Evolutionary conservation across 345 rosid species (phyloP).

Genomic region (Populus alba): DNA sequence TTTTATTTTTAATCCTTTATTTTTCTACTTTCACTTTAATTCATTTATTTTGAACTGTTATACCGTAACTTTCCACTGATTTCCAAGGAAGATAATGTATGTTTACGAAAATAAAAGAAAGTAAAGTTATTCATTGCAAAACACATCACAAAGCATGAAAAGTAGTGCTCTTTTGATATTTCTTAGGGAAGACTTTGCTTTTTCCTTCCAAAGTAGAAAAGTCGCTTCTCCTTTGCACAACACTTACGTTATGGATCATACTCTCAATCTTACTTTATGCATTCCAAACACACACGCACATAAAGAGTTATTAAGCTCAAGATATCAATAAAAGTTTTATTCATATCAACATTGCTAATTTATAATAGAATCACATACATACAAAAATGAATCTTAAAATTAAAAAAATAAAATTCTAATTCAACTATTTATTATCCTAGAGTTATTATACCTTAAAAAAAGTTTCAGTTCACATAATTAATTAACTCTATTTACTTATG

Average conservation of each 20-base stretch:
- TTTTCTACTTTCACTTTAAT: slow-evolving; percentile 16
- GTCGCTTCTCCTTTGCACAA: slow-evolving; percentile 51
- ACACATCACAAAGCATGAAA: slow-evolving; percentile 44
- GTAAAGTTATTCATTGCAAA: slow-evolving; percentile 35
- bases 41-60: slow-evolving; percentile 13
- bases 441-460: too few relatives aligned
- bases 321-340: too few relatives aligned
- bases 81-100: slow-evolving; percentile 48
- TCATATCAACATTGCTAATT: too few relatives aligned
- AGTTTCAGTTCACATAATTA: too few relatives aligned
- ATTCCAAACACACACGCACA: neutral
- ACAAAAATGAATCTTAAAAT: too few relatives aligned
- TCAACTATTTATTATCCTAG: too few relatives aligned
- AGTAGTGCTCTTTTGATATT: slow-evolving; percentile 47
- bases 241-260: slow-evolving; percentile 46
- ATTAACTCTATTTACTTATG: too few relatives aligned
- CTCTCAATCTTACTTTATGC: slow-evolving; percentile 13
- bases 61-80: slow-evolving; percentile 30
- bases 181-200: slow-evolving; percentile 44
- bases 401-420: too few relatives aligned
- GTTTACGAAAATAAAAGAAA: slow-evolving; percentile 34
- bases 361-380: too few relatives aligned
- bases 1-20: neutral
- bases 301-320: too few relatives aligned
- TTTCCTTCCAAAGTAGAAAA: slow-evolving; percentile 45